These are phyloP conservation scores for Przewalskia tangutica DNA, from an alignment of 257 asterid species.

Conservation along the genomic window DNA sequence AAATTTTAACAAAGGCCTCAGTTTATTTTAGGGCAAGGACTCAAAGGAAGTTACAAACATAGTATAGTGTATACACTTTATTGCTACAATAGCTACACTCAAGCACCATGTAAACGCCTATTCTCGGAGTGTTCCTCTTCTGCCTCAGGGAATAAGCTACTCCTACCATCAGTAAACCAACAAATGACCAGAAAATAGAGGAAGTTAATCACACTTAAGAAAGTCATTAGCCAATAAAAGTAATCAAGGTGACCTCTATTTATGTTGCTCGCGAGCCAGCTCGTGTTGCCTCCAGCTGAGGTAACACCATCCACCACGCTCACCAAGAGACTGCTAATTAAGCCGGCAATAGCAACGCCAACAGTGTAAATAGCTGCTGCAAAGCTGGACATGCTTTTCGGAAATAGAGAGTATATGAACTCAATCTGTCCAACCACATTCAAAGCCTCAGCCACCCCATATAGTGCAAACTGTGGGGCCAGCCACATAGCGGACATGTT, in stretches of 20 bases:
- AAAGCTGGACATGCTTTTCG: constrained; percentile 18
- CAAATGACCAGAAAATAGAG: neutral
- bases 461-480: constrained; percentile 1
- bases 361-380: constrained; percentile 3
- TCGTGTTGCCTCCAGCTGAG: neutral
- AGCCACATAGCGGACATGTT: constrained; percentile 19
- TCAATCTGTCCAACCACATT: constrained; percentile 11
- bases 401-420: constrained; percentile 10
- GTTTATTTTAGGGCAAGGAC: neutral
- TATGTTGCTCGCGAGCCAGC: constrained; percentile 17
- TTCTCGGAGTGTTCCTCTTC: neutral
- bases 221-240: constrained; percentile 6
- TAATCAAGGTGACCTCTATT: constrained; percentile 16
- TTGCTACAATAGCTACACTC: neutral
- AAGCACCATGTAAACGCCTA: neutral
- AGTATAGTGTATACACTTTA: neutral
- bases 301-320: constrained; percentile 3
- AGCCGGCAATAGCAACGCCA: constrained; percentile 5
- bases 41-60: neutral
- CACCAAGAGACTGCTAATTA: constrained; percentile 8
- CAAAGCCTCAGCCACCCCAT: constrained; percentile 13
- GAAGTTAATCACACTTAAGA: constrained; percentile 7
- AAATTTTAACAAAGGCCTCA: too few species aligned
- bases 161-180: neutral
- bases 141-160: neutral